phyloP scores from a whole-genome alignment of 345 rosid genomes.

The Populus tremula region DNA sequence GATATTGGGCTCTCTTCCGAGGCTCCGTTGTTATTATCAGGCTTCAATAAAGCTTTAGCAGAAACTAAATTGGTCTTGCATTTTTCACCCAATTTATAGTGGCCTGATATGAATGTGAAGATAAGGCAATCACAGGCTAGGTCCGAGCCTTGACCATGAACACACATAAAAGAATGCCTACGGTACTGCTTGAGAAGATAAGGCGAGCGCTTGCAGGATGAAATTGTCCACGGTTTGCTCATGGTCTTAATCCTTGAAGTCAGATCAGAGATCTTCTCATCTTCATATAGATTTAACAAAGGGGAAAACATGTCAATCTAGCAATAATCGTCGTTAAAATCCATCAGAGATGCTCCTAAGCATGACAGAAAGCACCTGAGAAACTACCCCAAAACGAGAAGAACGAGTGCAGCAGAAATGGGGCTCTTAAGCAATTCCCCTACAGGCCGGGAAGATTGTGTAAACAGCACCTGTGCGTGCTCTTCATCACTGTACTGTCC shows the following conservation, averaged over 20 bases:
- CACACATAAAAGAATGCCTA: too few species aligned
- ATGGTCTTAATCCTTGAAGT: neutral
- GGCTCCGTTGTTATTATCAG: too few species aligned
- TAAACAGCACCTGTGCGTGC: slow-evolving; percentile 91
- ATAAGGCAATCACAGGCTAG: too few species aligned
- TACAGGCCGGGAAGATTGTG: slow-evolving; percentile 52
- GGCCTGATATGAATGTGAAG: too few species aligned
- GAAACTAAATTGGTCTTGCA: too few species aligned
- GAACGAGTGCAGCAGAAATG: slow-evolving; percentile 64
- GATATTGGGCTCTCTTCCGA: too few species aligned
- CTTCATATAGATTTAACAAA: neutral
- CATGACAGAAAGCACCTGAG: slow-evolving; percentile 86
- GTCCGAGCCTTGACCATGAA: too few species aligned
- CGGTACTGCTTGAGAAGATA: neutral
- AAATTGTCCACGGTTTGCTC: neutral
- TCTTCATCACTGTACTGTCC: slow-evolving; percentile 86
- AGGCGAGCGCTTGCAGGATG: neutral
- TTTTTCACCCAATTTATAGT: too few species aligned
- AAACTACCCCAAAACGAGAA: slow-evolving; percentile 59
- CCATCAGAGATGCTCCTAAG: slow-evolving; percentile 63
- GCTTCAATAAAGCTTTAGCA: too few species aligned
- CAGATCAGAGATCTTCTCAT: neutral
- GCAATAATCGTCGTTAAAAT: slow-evolving; percentile 67
- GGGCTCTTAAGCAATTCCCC: slow-evolving; percentile 80
- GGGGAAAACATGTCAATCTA: slow-evolving; percentile 9